Percentiles rank a stretch among this genome's conserved stretches.
These are phyloP conservation scores for Dryadomyces quercus-mongolicae DNA, from an alignment of 2,329 filamentous ascomycete species.

Conservation along the genomic window DNA sequence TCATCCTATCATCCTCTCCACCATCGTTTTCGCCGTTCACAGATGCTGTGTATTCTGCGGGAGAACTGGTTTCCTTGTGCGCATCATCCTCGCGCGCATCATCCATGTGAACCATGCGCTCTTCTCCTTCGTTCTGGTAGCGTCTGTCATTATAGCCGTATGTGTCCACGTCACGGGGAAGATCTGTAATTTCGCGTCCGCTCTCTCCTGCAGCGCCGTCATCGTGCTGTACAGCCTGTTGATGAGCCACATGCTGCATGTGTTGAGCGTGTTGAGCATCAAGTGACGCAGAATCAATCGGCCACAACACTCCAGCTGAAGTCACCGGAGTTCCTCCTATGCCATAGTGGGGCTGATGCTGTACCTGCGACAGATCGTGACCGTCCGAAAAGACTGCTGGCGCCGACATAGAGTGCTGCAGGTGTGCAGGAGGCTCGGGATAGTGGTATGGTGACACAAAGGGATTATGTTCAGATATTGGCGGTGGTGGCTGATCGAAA, in stretches of 20 bases:
- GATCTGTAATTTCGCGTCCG: constrained; percentile 2
- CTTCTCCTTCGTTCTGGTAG: constrained; percentile 18
- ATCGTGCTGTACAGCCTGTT: background rate
- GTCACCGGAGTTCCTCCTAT: background rate
- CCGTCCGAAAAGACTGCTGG: background rate
- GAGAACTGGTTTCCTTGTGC: constrained; percentile 15
- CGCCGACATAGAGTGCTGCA: background rate
- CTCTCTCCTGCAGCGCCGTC: background rate
- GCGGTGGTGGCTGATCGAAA: constrained; percentile 10
- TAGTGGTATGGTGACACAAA: constrained; percentile 5
- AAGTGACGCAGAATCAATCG: constrained; percentile 2
- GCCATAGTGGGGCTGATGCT: background rate
- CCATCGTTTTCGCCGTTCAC: constrained; percentile 8
- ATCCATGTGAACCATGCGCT: constrained; percentile 15
- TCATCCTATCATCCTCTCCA: constrained; percentile 14
- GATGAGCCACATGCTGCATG: background rate
- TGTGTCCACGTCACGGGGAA: constrained; percentile 13
- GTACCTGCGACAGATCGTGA: background rate
- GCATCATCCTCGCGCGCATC: constrained; percentile 8
- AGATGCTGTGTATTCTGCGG: constrained; percentile 15
- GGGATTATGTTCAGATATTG: background rate
- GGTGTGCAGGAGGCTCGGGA: constrained; percentile 8
- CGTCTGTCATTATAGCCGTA: constrained; percentile 14
- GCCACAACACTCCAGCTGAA: constrained; percentile 5
- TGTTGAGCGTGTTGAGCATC: constrained; percentile 4